Base-by-base conservation (phyloP, 192 early-diverging fungal species). In the Backusella psychrophila region DNA sequence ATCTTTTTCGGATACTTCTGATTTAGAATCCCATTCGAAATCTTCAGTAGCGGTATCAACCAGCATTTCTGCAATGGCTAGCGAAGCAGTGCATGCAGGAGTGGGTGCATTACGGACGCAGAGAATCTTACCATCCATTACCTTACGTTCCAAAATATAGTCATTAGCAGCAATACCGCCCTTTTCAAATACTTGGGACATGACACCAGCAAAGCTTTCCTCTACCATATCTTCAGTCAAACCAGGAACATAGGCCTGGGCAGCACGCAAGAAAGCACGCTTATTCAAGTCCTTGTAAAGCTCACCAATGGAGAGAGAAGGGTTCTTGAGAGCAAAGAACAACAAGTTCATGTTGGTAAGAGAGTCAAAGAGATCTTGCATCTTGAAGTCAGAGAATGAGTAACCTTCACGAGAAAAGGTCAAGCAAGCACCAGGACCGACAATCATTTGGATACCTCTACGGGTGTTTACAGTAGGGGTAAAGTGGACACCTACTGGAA, bases 401-500 rank as follows among this genome's bases (percentile, higher is more conserved):
- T 81, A 77, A n/a, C 80, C 80, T 72, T 82, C 80, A 46, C 80
- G 66, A n/a, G 80, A 26, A 33, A 78, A 78, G n/a, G 80, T 82
- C 4, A 82, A 72, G 7, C 72, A 82, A 65, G 80, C 76, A 21
- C 80, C 80, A 0, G 80, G 80, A 52, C 80, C 80, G 23, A 82
- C 70, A 59, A 82, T 82, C 72, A 82, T 65, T 68, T 75, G 75
- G 35, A 71, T 67, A 29, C 80, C 80, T 44, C 80, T 77, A 34
- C 80, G 72, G 4, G 69, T 42, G 46, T 82, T 74, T 0, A 74
- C 77, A 33, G 80, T 82, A 1, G 80, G 80, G 5, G 80, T 78
- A n/a, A 82, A 74, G 23, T 82, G 80, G 12, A 75, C 74, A 72
- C 80, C 80, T 11, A 82, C 80, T 33, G 80, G 76, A 46, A 82